Base-by-base conservation (phyloP, 108 stramenopile species). In the Pseudonitzschia multistriata region DNA sequence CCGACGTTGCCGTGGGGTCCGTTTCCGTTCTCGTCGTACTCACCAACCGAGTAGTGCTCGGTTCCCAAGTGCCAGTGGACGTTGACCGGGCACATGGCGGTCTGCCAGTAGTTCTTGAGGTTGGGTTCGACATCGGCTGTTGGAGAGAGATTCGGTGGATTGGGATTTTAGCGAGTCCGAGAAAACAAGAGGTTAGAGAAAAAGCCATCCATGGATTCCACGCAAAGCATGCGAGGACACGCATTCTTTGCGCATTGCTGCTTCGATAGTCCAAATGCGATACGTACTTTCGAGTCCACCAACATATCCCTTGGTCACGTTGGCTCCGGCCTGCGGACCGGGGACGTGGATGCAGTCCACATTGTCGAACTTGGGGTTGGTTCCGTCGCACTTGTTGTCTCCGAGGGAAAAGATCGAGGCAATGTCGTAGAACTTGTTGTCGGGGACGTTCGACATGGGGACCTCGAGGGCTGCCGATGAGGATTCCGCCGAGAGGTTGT, bases 61-160 rank as follows among this genome's bases (percentile, higher is more conserved):
- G 88, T 59, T 40, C 88, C 88, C 63, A 85, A 68, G 66, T 88
- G 87, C 87, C 87, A 88, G 60, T 88, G 88, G 31, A 87, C 82
- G 60, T 89, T 89, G 68, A 85, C 86, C 27, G 85, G 84, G 61
- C 87, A 88, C 70, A 85, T 71, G 11, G 47, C 49, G 47, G 63
- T 63, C 27, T 71, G 61, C n/a, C 40, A 78, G 79, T 79, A 85
- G 34, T 59, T 35, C 19, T 55, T 77, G n/a, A 60, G 81, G 59
- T 73, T 82, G 49, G 84, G 84, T 5, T 40, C 64, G 40, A 57
- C n/a, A 14, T 72, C 79, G 0, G 56, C 67, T n/a, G n/a, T n/a
- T n/a, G n/a, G n/a, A n/a, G n/a, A n/a, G n/a, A n/a, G n/a, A n/a
- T n/a, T n/a, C n/a, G n/a, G n/a, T n/a, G n/a, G n/a, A n/a, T n/a